Evolutionary conservation across 2,329 filamentous ascomycete genomes (phyloP), one percentile per base, ranked within the genome.

Genomic region (Huntiella moniliformis): DNA sequence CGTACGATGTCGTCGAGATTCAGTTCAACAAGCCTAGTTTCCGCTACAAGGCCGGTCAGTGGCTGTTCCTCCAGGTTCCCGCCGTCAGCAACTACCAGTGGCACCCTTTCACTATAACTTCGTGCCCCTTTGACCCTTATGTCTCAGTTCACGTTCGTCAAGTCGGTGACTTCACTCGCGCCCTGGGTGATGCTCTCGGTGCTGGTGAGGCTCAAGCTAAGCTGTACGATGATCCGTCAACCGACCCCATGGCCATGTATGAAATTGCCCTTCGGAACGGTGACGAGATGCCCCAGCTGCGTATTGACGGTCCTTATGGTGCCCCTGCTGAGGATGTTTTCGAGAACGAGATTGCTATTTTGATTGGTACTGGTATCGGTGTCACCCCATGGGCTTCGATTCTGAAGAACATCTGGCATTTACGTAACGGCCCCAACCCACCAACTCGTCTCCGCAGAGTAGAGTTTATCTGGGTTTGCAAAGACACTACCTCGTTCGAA

Each of bases 31-130:
- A 93, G 63, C 81, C 84, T 5, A 83, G 77, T 51, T 86, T 93
- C 79, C 82, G 76, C 56, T 93, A 93, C 73, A 92, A 91, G 69
- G 77, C 85, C 12, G 85, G 85, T 40, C 85, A 93, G 62, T 93
- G 84, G 83, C 72, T 92, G 18, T 92, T 92, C 66, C 67, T 93
- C 51, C 84, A 92, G 59, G 75, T 87, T 22, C 85, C 85, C 0
- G 76, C 80, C 5, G 74, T 93, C 44, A 87, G 82, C 50, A 70
- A 67, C 53, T 74, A 80, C 55, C 82, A 93, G 63, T 93, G 85
- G 85, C 85, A 93, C 63, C 85, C 85, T 1, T 93, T 92, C 61
- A 93, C 85, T 54, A 92, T 93, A 61, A 93, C 85, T 3, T 92
- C 85, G 13, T 93, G 85, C 61, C 85, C 85, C 5, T 84, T 82